Base-by-base conservation (phyloP, 768 basidiomycete species). In the Naganishia randhawae region DNA sequence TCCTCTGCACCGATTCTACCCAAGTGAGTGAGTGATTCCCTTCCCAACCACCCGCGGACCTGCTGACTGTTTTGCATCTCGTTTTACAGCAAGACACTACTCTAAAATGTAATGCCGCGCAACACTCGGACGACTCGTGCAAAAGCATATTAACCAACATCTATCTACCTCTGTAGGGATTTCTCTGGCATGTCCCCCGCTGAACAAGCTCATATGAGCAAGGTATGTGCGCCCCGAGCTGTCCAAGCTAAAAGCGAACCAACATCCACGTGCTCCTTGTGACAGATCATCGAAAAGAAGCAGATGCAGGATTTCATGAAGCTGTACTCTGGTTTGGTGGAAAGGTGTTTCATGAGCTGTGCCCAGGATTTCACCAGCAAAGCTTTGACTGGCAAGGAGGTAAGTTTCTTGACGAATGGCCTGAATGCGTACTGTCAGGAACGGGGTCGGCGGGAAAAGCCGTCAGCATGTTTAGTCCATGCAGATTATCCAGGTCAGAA, bases 281-380 rank as follows among this genome's bases (percentile, higher is more conserved):
- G n/a, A 63, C 89, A 87, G 77, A 81, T 93, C 76, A 92, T 99
- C 65, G 95, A 98, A 83, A 93, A 91, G 84, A 92, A 91, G 84
- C 95, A 98, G 94, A 95, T 99, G 93, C 91, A 95, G 84, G 95
- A 98, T 83, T 98, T 99, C 76, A 84, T 99, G 84, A 85, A 85
- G 76, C 88, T 98, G 81, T 98, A 99, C 82, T 90, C 92, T 27
- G 89, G 87, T 77, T 85, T 99, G 66, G 92, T 94, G 35, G 95
- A 98, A 79, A 88, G 91, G 73, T 99, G 95, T 81, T 99, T 99
- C 85, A 92, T 84, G 74, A 84, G 90, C 16, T 99, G 95, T 79
- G 89, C 89, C 75, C 94, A 94, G 78, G 95, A 99, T 79, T 97
- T 99, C 75, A 97, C 94, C 29, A 90, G 89, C 84, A 96, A 92